These are phyloP conservation scores for Trametes hirsuta DNA, from an alignment of 1,284 basidiomycete species.

Conservation along the genomic window DNA sequence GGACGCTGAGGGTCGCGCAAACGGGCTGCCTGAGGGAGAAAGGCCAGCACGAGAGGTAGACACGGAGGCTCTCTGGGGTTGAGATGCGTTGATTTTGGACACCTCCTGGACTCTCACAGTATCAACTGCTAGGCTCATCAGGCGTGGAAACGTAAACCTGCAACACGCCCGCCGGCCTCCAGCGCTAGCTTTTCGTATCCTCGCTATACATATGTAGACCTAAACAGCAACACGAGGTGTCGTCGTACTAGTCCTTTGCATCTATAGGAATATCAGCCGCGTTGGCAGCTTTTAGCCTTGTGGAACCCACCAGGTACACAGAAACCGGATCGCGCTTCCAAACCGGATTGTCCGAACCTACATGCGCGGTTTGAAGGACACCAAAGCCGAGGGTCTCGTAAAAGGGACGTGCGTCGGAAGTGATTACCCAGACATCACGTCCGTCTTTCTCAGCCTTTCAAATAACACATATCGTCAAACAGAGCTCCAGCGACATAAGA, in stretches of 20 bases:
- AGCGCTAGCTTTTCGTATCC: no score
- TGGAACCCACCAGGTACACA: conserved; percentile 8
- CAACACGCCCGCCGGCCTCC: no score
- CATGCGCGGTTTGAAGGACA: background rate
- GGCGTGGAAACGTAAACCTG: no score
- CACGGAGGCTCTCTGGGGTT: conserved; percentile 35
- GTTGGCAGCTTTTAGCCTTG: no score
- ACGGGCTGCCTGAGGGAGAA: conserved; percentile 12
- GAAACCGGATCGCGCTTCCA: conserved; percentile 13
- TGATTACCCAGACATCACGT: conserved; percentile 14
- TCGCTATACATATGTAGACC: background rate
- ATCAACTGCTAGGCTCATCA: no score
- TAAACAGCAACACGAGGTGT: background rate
- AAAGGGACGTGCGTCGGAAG: conserved; percentile 8
- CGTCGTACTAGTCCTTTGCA: no score
- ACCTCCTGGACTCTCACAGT: background rate
- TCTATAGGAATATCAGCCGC: no score
- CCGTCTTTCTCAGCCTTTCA: conserved; percentile 15
- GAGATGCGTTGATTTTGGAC: background rate
- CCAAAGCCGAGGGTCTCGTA: conserved; percentile 15
- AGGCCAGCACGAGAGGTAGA: conserved; percentile 34
- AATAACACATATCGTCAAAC: background rate
- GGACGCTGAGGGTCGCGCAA: conserved; percentile 33
- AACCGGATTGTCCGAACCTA: conserved; percentile 5
- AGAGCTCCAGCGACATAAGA: background rate